Percentiles rank a stretch among this genome's conserved stretches.
These are phyloP conservation scores for Kluyveromyces wickerhamii DNA, from an alignment of 805 yeast genomes.

Conservation along the genomic window DNA sequence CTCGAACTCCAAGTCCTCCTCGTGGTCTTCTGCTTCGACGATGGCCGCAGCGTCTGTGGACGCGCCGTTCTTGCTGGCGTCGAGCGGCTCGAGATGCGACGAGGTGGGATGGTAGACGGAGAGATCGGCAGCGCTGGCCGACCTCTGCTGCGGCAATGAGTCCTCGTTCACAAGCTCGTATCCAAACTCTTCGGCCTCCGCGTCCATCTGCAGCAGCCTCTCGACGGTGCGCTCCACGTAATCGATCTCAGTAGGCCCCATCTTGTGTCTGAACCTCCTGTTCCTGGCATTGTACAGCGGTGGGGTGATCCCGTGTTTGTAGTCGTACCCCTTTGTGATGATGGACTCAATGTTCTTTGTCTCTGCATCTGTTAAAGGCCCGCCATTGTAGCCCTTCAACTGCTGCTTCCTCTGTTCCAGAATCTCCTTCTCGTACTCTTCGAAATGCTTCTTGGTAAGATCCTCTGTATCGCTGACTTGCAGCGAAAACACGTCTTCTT, in stretches of 20 bases:
- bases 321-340: slow-evolving; percentile 27
- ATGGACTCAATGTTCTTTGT: slow-evolving; percentile 20
- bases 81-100: not conserved
- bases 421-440: slow-evolving; percentile 25
- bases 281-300: slow-evolving; percentile 68
- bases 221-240: slow-evolving; percentile 74
- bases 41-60: slow-evolving; percentile 14
- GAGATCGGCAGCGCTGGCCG: slow-evolving; percentile 14
- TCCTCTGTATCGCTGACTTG: slow-evolving; percentile 38
- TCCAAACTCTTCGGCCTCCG: slow-evolving; percentile 70
- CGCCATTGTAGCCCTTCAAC: slow-evolving; percentile 20
- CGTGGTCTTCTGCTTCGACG: slow-evolving; percentile 30
- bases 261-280: slow-evolving; percentile 62
- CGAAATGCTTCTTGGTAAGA: slow-evolving; percentile 26
- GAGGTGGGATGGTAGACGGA: slow-evolving; percentile 14
- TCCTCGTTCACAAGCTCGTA: slow-evolving; percentile 66
- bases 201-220: slow-evolving; percentile 65
- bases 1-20: slow-evolving; percentile 47
- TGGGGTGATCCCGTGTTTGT: slow-evolving; percentile 75
- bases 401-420: slow-evolving; percentile 17
- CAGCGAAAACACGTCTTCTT: slow-evolving; percentile 39
- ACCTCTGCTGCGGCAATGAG: slow-evolving; percentile 24
- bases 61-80: slow-evolving; percentile 10
- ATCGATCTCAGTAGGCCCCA: slow-evolving; percentile 64
- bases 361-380: slow-evolving; percentile 23